Percentiles rank a stretch among this genome's conserved stretches.
phyloP scores from a whole-genome alignment of 768 basidiomycete genomes.

The Psilocybe tampanensis region DNA sequence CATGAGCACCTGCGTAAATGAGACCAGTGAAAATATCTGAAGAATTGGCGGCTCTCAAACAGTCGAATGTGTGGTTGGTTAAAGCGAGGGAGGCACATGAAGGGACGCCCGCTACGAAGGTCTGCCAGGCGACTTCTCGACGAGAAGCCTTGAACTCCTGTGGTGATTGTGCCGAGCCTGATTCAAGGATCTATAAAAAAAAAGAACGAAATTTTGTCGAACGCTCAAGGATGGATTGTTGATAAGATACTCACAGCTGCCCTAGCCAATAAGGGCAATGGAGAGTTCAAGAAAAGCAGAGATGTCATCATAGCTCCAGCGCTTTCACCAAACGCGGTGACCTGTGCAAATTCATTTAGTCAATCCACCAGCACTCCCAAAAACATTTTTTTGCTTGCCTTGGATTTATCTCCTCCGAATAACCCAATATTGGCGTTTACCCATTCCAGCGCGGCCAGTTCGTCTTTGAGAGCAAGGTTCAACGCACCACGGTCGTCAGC shows the following conservation, averaged over 20 bases:
- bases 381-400: slow-evolving; percentile 21
- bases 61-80: slow-evolving; percentile 36
- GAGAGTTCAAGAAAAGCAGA: slow-evolving; percentile 39
- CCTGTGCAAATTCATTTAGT: slow-evolving; percentile 23
- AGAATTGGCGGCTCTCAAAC: slow-evolving; percentile 26
- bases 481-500: slow-evolving; percentile 39
- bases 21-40: slow-evolving; percentile 26
- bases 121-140: slow-evolving; percentile 37
- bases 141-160: slow-evolving; percentile 31
- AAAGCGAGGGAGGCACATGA: slow-evolving; percentile 30
- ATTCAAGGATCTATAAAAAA: slow-evolving; percentile 39
- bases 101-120: slow-evolving; percentile 38
- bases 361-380: too few relatives aligned
- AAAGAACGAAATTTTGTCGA: too few relatives aligned
- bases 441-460: slow-evolving; percentile 50
- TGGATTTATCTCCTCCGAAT: slow-evolving; percentile 60
- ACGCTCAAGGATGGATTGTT: too few relatives aligned
- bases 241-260: slow-evolving; percentile 27
- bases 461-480: slow-evolving; percentile 51
- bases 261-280: slow-evolving; percentile 32
- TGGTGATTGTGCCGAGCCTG: slow-evolving; percentile 38
- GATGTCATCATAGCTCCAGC: slow-evolving; percentile 53
- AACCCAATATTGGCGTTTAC: slow-evolving; percentile 58
- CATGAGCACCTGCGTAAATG: slow-evolving; percentile 12
- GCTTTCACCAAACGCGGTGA: slow-evolving; percentile 57